Percentiles rank a stretch among this genome's conserved stretches.
Evolutionary conservation across 805 yeast genomes (phyloP).

Genomic region (Cyberlindnera nakhonratchasimensis): DNA sequence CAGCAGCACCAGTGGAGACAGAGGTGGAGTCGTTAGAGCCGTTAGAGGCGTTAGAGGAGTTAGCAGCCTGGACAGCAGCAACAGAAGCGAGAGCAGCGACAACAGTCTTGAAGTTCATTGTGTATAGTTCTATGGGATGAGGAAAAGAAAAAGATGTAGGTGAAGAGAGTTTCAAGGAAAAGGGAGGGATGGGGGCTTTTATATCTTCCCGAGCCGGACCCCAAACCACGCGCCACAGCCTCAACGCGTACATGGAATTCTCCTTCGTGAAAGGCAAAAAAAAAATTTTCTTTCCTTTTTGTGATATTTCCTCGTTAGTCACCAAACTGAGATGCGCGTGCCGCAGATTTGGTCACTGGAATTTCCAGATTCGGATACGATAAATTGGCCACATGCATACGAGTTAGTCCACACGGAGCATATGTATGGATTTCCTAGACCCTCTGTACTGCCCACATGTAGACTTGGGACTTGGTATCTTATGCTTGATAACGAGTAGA

Average conservation of each 20-base stretch:
- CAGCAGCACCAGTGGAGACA: slow-evolving; percentile 48
- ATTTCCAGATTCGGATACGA: slow-evolving; percentile 8
- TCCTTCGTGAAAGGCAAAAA: slow-evolving; percentile 7
- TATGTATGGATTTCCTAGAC: no score
- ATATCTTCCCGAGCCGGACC: slow-evolving; percentile 10
- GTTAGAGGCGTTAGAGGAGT: slow-evolving; percentile 34
- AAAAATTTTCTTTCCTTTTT: no score
- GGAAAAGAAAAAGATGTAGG: slow-evolving; percentile 4
- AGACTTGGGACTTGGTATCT: no score
- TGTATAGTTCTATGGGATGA: slow-evolving; percentile 12
- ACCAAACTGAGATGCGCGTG: slow-evolving; percentile 9
- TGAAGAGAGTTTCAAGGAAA: not conserved
- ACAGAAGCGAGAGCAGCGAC: slow-evolving; percentile 67
- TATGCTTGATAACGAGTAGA: no score
- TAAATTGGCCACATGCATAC: slow-evolving; percentile 8
- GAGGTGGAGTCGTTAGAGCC: slow-evolving; percentile 42
- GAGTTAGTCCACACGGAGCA: no score
- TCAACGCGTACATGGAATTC: slow-evolving; percentile 17
- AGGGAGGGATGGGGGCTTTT: slow-evolving; percentile 10
- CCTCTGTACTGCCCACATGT: no score
- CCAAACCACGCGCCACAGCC: slow-evolving; percentile 10
- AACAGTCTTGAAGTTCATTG: slow-evolving; percentile 73
- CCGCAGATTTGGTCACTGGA: slow-evolving; percentile 9
- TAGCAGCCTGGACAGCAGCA: slow-evolving; percentile 65
- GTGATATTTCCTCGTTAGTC: no score